These are phyloP conservation scores for Cordyceps pruinosa DNA, from an alignment of 2,329 filamentous ascomycete species.

Conservation along the genomic window DNA sequence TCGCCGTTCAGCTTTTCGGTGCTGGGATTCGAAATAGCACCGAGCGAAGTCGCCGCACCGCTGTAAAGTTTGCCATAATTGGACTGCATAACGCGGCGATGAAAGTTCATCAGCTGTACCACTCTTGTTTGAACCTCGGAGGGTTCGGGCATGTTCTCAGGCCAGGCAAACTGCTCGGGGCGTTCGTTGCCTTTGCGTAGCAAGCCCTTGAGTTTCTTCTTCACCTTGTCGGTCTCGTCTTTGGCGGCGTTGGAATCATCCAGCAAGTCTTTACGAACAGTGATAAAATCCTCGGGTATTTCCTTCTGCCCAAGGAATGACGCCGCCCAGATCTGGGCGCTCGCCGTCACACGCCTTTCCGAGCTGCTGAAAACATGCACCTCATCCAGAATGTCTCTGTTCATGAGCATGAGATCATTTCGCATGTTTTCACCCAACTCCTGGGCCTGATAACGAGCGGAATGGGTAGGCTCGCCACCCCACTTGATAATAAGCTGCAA, in stretches of 20 bases:
- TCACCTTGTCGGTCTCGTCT: conserved; percentile 99
- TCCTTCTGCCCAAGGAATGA: conserved; percentile 86
- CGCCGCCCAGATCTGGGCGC: conserved; percentile 90
- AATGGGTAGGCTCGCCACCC: conserved; percentile 97
- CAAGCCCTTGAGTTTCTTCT: conserved; percentile 96
- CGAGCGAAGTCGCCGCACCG: conserved; percentile 57
- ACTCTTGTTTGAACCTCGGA: conserved; percentile 88
- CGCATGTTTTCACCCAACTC: conserved; percentile 94
- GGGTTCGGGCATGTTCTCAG: conserved; percentile 86
- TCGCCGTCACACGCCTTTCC: conserved; percentile 87
- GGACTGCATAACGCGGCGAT: conserved; percentile 87
- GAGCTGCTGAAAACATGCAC: conserved; percentile 95
- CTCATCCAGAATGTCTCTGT: conserved; percentile 84
- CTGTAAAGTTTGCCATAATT: conserved; percentile 79
- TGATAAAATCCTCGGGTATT: conserved; percentile 77
- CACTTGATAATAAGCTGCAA: conserved; percentile 97
- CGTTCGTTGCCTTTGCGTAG: conserved; percentile 88
- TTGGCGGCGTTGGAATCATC: conserved; percentile 98
- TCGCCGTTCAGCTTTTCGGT: conserved; percentile 38
- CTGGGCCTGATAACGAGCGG: conserved; percentile 89
- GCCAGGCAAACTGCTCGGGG: conserved; percentile 97
- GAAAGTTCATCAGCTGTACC: conserved; percentile 95
- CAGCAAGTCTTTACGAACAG: conserved; percentile 84
- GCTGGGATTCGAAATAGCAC: conserved; percentile 46
- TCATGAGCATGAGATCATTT: conserved; percentile 88